Evolutionary conservation across 768 basidiomycete species (phyloP), one percentile per base, ranked within the genome.

Genomic region (Boletus coccyginus): DNA sequence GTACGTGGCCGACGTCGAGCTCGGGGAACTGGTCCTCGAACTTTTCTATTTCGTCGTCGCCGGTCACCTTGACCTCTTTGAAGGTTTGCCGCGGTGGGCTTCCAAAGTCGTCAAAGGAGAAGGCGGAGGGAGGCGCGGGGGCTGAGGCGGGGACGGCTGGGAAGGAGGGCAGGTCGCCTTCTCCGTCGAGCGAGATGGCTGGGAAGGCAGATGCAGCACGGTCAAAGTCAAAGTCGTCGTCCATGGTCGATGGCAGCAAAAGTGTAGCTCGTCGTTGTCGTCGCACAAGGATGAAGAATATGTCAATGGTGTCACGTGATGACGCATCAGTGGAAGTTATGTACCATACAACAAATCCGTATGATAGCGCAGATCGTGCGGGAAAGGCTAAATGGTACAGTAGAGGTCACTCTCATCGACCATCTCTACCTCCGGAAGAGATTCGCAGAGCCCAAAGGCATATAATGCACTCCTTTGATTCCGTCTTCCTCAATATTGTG

Each of bases 11-110:
- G 55, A 81, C 73, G 51, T 86, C 85, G 58, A 95, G 80, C 50
- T 89, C 92, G 0, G 92, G 92, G 69, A 94, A 95, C 55, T 91
- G 84, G 69, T 75, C 87, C 73, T 93, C 86, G 61, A 95, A 95
- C 70, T 87, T 84, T 55, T 91, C 88, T 56, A 95, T 81, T 60
- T 91, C 89, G 60, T 92, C 90, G 65, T 91, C 85, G 0, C 90
- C 91, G 0, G 92, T 94, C 40, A 92, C 86, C 66, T 82, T 91
- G 52, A 94, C 87, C 11, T 80, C 76, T n/a, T 79, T 76, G 40
- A 73, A 70, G 43, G 64, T 66, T 50, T 73, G 66, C 32, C 68
- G 63, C 1, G 78, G 77, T 10, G 77, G 75, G 45, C 70, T 75
- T 16, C 81, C 84, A 66, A 92, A 90, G 66, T 81, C 78, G 64